Evolutionary conservation across 306 rosid genomes (phyloP).

Genomic region (Prunus mongolica): DNA sequence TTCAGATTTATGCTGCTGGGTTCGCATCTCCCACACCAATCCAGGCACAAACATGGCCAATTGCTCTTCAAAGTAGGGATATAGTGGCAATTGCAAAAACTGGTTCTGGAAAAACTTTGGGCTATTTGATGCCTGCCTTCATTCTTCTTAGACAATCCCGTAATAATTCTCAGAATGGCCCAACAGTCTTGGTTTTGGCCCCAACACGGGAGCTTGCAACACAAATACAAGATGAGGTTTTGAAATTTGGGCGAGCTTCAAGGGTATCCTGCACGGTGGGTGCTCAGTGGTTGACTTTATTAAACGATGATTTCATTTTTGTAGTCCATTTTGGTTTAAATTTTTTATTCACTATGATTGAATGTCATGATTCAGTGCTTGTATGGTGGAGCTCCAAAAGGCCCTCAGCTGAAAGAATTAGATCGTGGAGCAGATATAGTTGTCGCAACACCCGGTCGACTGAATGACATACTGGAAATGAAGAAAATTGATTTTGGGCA

Average conservation of each 20-base stretch:
- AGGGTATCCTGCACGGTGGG: slow-evolving; percentile 91
- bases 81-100: slow-evolving; percentile 98
- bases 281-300: slow-evolving; percentile 10
- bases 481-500: slow-evolving; percentile 81
- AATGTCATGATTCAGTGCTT: slow-evolving; percentile 66
- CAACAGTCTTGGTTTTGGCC: slow-evolving; percentile 94
- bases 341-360: slow-evolving; percentile 19
- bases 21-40: slow-evolving; percentile 93
- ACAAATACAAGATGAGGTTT: slow-evolving; percentile 88
- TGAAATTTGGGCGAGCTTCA: slow-evolving; percentile 86
- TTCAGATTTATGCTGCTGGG: slow-evolving; percentile 89
- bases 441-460: slow-evolving; percentile 99
- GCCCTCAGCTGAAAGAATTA: slow-evolving; percentile 80
- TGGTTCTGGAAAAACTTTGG: slow-evolving; percentile 97
- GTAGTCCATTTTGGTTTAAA: neutral
- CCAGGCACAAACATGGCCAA: slow-evolving; percentile 99
- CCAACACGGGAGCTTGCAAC: slow-evolving; percentile 99
- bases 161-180: slow-evolving; percentile 79
- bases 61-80: slow-evolving; percentile 93
- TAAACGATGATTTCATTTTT: neutral
- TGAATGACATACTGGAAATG: slow-evolving; percentile 95
- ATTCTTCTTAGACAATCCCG: slow-evolving; percentile 74
- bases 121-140: slow-evolving; percentile 91
- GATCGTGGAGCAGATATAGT: slow-evolving; percentile 96
- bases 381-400: slow-evolving; percentile 98